These are phyloP conservation scores for Entamoeba moshkovskii DNA, from an alignment of 208 protist genomes.

Conservation along the genomic window DNA sequence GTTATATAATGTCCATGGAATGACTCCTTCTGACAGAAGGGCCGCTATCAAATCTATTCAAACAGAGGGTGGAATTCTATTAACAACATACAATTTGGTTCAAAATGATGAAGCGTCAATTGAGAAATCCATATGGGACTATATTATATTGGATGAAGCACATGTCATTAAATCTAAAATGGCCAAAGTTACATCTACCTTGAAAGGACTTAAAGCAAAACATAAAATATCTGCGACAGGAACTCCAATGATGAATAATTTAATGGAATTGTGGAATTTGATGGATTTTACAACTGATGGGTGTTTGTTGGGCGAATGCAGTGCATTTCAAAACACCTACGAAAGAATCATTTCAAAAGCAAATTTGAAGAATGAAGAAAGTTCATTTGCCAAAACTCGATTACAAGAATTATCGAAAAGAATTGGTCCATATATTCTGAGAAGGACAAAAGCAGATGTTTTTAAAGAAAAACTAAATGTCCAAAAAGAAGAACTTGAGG, in stretches of 20 bases:
- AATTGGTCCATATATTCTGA: background rate
- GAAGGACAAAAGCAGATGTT: background rate
- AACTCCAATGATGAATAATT: conserved; percentile 79
- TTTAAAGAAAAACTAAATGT: background rate
- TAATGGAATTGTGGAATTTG: conserved; percentile 89
- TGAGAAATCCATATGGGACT: conserved; percentile 39
- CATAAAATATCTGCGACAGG: conserved; percentile 56
- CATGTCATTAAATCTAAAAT: conserved; percentile 62
- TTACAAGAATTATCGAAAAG: background rate
- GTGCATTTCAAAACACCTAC: background rate
- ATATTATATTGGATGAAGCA: conserved; percentile 64
- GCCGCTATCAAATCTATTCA: background rate
- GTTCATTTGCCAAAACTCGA: background rate
- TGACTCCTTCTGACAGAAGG: background rate
- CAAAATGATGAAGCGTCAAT: conserved; percentile 33
- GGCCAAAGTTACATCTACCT: conserved; percentile 45
- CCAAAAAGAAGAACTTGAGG: background rate
- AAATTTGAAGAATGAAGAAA: background rate
- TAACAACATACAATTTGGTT: conserved; percentile 67
- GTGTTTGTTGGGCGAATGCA: background rate
- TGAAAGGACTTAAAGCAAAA: conserved; percentile 42
- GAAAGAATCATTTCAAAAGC: background rate
- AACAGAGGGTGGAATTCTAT: conserved; percentile 40
- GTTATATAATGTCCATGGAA: background rate
- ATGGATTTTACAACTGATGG: conserved; percentile 65